Evolutionary conservation across 192 early-diverging fungal genomes (phyloP), one percentile per base, ranked within the genome.

Genomic region (Backusella tarrabulga): DNA sequence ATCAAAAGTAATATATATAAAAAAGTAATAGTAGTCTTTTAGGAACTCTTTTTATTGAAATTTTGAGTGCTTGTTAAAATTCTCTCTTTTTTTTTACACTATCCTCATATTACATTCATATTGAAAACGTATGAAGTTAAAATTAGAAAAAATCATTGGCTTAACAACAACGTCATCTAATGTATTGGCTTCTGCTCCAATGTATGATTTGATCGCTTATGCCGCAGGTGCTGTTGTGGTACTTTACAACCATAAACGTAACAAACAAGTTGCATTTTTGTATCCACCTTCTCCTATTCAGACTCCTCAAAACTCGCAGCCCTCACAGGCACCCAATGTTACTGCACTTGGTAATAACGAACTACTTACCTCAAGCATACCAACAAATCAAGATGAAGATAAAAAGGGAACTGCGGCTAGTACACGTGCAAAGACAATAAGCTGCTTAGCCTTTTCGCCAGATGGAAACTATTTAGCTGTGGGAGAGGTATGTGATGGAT

Each of bases 161-260:
- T 75, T 91, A 29, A 93, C 91, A 0, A 84, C 88, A 19, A 84
- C 81, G 67, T 84, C 85, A 6, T 76, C 85, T 15, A 86, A 85
- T 74, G 72, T 83, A 54, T 69, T 93, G 23, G 90, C 87, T 6
- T 80, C 87, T 50, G 86, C 90, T 66, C 80, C 88, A 44, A 60
- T 76, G 6, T 71, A 86, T 3, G 85, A 89, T 80, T 71, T 92
- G 35, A 81, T 95, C 63, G 93, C 93, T 12, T 95, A 94, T 81
- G 88, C 92, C 0, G 93, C 94, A 52, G 94, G 93, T 15, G 88
- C 90, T 42, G 84, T 89, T 9, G 84, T 94, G 19, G 89, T 94
- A 21, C 80, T 95, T 32, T 95, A 93, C 82, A 92, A 94, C 80
- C 88, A 93, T 79, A 84, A 85, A 46, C 84, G 83, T 36, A 88